phyloP scores from a whole-genome alignment of 2,329 filamentous ascomycete genomes.

The Coleophoma crateriformis region DNA sequence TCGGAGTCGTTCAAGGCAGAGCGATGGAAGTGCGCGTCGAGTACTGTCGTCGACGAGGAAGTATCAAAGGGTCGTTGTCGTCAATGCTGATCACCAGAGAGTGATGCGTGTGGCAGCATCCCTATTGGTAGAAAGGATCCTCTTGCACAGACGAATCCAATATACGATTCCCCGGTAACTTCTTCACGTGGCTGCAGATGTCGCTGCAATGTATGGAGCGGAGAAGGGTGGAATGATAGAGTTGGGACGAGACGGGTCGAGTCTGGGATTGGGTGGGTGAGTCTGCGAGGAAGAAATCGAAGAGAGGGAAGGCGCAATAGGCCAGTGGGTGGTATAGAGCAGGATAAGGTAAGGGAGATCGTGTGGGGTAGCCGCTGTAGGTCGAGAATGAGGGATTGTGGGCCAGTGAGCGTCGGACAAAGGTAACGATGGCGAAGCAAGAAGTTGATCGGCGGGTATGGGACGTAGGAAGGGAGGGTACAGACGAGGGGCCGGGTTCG shows the following conservation, averaged over 20 bases:
- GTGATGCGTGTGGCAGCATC: slow-evolving; percentile 17
- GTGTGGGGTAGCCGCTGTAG: slow-evolving; percentile 2
- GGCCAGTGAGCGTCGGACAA: background rate
- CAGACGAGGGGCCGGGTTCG: background rate
- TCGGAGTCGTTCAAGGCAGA: background rate
- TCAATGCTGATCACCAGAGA: slow-evolving; percentile 20
- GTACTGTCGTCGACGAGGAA: slow-evolving; percentile 7
- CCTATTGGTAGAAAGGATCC: slow-evolving; percentile 18
- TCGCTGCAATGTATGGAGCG: background rate
- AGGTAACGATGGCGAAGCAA: background rate
- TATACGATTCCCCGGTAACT: slow-evolving; percentile 15
- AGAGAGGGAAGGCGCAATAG: background rate
- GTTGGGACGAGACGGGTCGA: background rate
- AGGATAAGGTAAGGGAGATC: slow-evolving; percentile 2
- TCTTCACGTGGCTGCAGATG: background rate
- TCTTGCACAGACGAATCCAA: slow-evolving; percentile 11
- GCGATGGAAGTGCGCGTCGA: slow-evolving; percentile 5
- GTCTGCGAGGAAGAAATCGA: background rate
- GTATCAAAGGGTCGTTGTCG: slow-evolving; percentile 8
- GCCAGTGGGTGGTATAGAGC: background rate
- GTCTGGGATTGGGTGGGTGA: background rate
- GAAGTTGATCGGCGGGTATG: background rate
- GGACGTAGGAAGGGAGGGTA: background rate
- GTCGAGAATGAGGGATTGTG: background rate
- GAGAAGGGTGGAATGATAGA: background rate